phyloP scores from a whole-genome alignment of 257 asterid species.

The Lycium ferocissimum region DNA sequence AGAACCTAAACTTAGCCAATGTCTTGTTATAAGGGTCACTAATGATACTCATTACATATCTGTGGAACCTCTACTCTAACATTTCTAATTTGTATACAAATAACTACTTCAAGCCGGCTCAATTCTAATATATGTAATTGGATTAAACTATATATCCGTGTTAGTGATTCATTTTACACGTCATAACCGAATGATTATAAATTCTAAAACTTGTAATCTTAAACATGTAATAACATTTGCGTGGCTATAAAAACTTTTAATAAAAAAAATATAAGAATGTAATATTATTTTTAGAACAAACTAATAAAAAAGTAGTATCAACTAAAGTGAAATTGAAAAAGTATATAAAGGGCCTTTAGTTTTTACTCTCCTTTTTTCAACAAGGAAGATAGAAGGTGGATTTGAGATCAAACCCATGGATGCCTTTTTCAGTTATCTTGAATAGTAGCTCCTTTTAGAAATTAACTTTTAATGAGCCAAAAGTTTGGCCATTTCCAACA shows the following conservation, averaged over 20 bases:
- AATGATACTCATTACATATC: neutral
- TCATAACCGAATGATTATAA: no score
- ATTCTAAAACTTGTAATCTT: neutral
- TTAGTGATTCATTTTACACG: no score
- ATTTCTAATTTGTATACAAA: neutral
- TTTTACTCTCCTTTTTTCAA: neutral
- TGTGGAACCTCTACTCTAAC: neutral
- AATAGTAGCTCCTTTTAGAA: neutral
- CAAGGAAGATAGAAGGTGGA: neutral
- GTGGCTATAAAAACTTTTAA: no score
- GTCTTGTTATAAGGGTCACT: neutral
- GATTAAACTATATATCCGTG: neutral
- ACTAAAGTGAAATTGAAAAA: no score
- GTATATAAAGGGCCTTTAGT: neutral
- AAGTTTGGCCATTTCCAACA: conserved; percentile 41
- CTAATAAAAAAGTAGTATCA: no score
- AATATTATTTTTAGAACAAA: no score
- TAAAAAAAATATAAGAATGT: no score
- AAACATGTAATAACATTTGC: no score
- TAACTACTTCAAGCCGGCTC: neutral
- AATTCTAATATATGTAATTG: neutral
- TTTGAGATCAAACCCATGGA: neutral
- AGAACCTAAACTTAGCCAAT: neutral
- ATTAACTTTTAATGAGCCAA: neutral
- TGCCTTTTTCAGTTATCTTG: conserved; percentile 23